phyloP scores from a whole-genome alignment of 306 rosid species.

The Citrullus colocynthis region DNA sequence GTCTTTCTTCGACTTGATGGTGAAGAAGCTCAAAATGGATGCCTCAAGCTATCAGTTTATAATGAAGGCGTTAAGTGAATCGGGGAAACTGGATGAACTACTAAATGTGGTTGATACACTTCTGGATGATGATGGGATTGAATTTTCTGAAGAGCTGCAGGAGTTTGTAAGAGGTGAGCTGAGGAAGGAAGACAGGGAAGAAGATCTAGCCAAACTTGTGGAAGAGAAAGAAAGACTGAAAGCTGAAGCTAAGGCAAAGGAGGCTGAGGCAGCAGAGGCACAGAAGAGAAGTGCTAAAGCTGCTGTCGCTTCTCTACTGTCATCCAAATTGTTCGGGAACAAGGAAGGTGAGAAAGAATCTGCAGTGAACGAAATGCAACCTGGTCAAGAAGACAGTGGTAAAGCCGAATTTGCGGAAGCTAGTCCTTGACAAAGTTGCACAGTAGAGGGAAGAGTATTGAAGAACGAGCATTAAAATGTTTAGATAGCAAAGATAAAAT shows the following conservation, averaged over 20 bases:
- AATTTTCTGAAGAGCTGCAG: conserved; percentile 63
- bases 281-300: conserved; percentile 75
- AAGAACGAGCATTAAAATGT: conserved; percentile 12
- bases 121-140: conserved; percentile 67
- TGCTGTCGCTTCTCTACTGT: conserved; percentile 64
- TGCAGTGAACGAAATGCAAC: conserved; percentile 16
- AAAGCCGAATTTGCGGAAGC: neutral
- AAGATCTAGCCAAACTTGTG: conserved; percentile 58
- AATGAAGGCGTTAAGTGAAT: conserved; percentile 69
- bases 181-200: conserved; percentile 82
- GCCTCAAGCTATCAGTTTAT: conserved; percentile 66
- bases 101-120: conserved; percentile 63
- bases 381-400: conserved; percentile 11
- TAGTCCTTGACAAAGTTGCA: neutral
- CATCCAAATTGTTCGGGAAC: conserved; percentile 65
- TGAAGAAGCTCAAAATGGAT: conserved; percentile 91
- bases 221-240: conserved; percentile 89
- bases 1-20: conserved; percentile 74
- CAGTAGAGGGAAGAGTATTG: neutral
- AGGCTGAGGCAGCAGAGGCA: conserved; percentile 84
- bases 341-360: conserved; percentile 34
- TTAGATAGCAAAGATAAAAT: neutral
- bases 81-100: conserved; percentile 56
- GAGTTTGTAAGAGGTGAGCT: conserved; percentile 71
- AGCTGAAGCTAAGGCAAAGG: conserved; percentile 96